Base-by-base conservation (phyloP, 306 rosid species). In the Rubus parviflorus region DNA sequence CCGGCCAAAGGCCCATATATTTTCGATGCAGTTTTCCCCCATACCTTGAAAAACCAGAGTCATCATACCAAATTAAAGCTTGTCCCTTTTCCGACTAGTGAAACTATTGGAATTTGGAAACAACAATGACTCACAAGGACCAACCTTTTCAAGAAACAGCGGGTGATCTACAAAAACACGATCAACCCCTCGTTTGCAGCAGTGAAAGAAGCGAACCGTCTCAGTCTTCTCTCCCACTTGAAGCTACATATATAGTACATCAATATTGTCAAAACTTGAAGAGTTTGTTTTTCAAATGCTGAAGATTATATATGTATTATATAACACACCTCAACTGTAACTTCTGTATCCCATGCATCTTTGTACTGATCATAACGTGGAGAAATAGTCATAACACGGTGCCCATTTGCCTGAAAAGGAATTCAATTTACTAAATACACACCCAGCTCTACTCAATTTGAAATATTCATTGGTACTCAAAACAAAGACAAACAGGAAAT, bases 291-390 rank as follows among this genome's bases (percentile, higher is more conserved):
- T 17, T 19, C 8, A 56, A 68, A 76, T 48, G 14, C 51, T 19
- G 51, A 40, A 71, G 54, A 17, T 40, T 20, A 45, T 43, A 65
- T 38, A 7, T 1, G n/a, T 10, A 6, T 9, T 16, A 75, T 35
- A 30, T 25, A 70, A 23, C 77, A 22, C 68, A 88, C 95, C 97
- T 92, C 91, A 71, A 72, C 4, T 46, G 4, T 20, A 41, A 88
- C 89, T 63, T 42, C 48, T 62, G 97, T 90, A 66, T 90, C 97
- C 97, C 97, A 92, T 43, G 93, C 95, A 83, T 92, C 97, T 83
- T 87, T 92, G 90, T 92, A 92, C 74, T 92, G 97, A 16, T 92
- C 97, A 72, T 92, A 82, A 23, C 97, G 91, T 0, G 97, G 97
- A 57, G 87, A 8, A 1, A 92, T 41, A 0, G 93, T 90, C 97